Evolutionary conservation across 306 rosid species (phyloP).

Genomic region (Cercis canadensis): DNA sequence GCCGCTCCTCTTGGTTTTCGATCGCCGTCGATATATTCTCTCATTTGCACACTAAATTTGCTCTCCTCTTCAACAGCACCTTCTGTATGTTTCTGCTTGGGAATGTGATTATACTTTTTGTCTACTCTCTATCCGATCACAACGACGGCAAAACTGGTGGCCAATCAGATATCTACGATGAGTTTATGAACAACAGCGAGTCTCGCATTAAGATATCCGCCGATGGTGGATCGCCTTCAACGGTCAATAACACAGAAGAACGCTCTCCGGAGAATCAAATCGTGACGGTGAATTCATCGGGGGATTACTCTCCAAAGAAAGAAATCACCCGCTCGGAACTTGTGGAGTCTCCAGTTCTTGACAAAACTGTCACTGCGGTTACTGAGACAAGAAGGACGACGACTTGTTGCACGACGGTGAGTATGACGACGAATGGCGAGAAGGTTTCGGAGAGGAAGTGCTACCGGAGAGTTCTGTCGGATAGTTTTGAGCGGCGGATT

Average conservation of each 20-base stretch:
- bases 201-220: constrained; percentile 1
- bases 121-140: constrained; percentile 50
- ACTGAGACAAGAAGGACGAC: constrained; percentile 21
- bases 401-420: background rate
- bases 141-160: background rate
- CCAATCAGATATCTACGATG: constrained; percentile 32
- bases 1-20: constrained; percentile 41
- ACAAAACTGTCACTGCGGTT: constrained; percentile 40
- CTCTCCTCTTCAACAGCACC: constrained; percentile 42
- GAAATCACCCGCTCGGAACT: background rate
- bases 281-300: background rate
- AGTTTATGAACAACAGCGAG: constrained; percentile 17
- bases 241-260: background rate
- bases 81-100: constrained; percentile 55
- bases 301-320: background rate
- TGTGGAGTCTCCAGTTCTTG: background rate
- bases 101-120: constrained; percentile 48
- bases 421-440: background rate
- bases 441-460: constrained; percentile 41
- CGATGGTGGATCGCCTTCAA: background rate
- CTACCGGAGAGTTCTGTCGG: constrained; percentile 64
- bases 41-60: background rate
- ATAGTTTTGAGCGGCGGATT: constrained; percentile 29
- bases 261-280: background rate
- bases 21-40: constrained; percentile 6